Evolutionary conservation across 1,284 basidiomycete species (phyloP).

Genomic region (Cryptococcus sp.): DNA sequence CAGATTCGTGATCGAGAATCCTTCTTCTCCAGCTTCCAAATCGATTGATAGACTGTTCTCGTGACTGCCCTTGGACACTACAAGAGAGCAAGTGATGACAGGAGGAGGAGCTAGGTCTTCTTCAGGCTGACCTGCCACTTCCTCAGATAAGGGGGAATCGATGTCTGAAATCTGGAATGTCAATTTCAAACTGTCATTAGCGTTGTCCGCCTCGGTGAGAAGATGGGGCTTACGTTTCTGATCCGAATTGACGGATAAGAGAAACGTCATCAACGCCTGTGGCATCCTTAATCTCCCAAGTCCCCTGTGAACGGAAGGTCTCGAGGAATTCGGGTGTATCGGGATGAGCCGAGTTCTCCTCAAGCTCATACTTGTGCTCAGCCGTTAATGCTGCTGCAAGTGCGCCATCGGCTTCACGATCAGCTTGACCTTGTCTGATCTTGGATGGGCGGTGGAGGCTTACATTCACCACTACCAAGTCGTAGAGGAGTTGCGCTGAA

Average conservation of each 20-base stretch:
- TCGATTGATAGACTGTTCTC: slow-evolving; percentile 72
- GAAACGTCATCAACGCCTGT: slow-evolving; percentile 76
- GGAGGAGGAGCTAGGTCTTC: slow-evolving; percentile 59
- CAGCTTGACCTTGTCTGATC: background rate
- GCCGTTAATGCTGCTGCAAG: slow-evolving; percentile 72
- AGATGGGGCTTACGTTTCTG: slow-evolving; percentile 66
- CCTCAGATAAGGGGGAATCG: slow-evolving; percentile 24
- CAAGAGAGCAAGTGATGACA: slow-evolving; percentile 52
- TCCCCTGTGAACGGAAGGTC: slow-evolving; percentile 65
- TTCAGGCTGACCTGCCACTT: slow-evolving; percentile 13
- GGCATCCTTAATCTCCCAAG: slow-evolving; percentile 79
- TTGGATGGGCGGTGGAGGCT: background rate
- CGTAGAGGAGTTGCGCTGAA: background rate
- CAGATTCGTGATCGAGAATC: slow-evolving; percentile 79
- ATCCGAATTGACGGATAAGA: slow-evolving; percentile 78
- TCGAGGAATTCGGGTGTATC: slow-evolving; percentile 70
- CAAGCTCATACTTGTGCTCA: slow-evolving; percentile 81
- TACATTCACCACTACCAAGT: background rate
- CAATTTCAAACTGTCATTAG: slow-evolving; percentile 35
- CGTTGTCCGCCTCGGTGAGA: background rate
- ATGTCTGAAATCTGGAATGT: slow-evolving; percentile 49
- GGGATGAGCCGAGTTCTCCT: slow-evolving; percentile 52
- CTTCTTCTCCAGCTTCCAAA: slow-evolving; percentile 74
- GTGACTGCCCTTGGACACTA: slow-evolving; percentile 65
- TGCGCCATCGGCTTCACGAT: slow-evolving; percentile 15